phyloP scores from a whole-genome alignment of 2,329 filamentous ascomycete species.

The Tolypocladium pustulatum region DNA sequence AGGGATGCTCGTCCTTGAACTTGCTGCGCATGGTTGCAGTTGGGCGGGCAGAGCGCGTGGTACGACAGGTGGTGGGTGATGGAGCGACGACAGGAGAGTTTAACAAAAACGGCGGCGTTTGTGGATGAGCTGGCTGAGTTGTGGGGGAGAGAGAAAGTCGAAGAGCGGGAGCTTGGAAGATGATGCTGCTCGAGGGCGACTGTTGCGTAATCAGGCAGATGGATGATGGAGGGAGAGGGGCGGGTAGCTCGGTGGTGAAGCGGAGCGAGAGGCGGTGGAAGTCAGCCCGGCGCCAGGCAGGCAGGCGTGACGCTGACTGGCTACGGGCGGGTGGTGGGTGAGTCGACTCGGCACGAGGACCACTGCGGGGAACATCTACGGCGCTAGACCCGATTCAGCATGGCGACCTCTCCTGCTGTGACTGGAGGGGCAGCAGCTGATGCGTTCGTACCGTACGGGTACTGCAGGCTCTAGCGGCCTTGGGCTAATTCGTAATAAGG shows the following conservation, averaged over 20 bases:
- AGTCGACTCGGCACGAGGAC: background rate
- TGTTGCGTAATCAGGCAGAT: background rate
- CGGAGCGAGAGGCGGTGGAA: background rate
- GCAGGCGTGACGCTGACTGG: background rate
- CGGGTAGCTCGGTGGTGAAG: background rate
- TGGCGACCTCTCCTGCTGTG: background rate
- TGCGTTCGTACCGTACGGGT: background rate
- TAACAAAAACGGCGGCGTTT: background rate
- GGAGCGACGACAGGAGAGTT: background rate
- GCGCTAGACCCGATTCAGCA: background rate
- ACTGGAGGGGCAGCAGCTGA: background rate
- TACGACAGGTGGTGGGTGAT: background rate
- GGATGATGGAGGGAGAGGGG: background rate
- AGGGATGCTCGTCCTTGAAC: conserved; percentile 99
- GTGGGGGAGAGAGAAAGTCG: background rate
- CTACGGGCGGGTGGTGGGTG: background rate
- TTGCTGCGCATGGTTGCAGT: conserved; percentile 82
- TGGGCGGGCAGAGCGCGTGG: background rate
- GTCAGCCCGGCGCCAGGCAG: background rate
- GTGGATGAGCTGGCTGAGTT: background rate
- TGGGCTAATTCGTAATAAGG: background rate
- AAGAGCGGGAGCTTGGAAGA: background rate
- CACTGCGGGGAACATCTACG: background rate
- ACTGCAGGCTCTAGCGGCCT: no score
- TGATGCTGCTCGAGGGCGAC: background rate